Conservation (phyloP, 306 rosid genomes). For the Cucumis hystrix region DNA sequence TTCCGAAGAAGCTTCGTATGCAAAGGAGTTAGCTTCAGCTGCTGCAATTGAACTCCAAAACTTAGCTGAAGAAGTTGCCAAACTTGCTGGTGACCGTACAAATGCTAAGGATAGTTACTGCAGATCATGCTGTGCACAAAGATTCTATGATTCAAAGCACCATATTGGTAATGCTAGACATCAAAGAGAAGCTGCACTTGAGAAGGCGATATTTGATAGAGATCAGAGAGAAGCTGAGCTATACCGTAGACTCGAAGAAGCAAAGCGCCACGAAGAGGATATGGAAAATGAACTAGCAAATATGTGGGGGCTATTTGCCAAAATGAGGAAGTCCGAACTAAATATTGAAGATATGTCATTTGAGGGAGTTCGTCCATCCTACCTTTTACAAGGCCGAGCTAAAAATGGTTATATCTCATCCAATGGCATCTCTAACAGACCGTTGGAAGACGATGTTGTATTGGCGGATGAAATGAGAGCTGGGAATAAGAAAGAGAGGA, state of each 20-base stretch:
- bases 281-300: constrained; percentile 62
- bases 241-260: constrained; percentile 46
- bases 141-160: constrained; percentile 28
- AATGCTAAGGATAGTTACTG: constrained; percentile 34
- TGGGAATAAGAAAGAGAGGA: constrained; percentile 53
- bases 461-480: constrained; percentile 35
- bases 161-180: constrained; percentile 24
- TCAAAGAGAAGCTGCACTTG: constrained; percentile 58
- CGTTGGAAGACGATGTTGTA: constrained; percentile 26
- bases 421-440: constrained; percentile 19
- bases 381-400: constrained; percentile 20
- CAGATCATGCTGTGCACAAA: constrained; percentile 28
- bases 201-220: constrained; percentile 36
- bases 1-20: constrained; percentile 77
- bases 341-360: constrained; percentile 29
- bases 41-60: constrained; percentile 75
- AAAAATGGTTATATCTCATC: constrained; percentile 21
- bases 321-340: constrained; percentile 31
- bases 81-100: constrained; percentile 45
- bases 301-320: constrained; percentile 46
- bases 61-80: constrained; percentile 75
- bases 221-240: constrained; percentile 47
- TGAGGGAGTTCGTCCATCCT: constrained; percentile 20
- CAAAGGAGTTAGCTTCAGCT: constrained; percentile 83
- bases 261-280: constrained; percentile 39